Evolutionary conservation across 306 rosid species (phyloP).

Genomic region (Trichosanthes truncata): DNA sequence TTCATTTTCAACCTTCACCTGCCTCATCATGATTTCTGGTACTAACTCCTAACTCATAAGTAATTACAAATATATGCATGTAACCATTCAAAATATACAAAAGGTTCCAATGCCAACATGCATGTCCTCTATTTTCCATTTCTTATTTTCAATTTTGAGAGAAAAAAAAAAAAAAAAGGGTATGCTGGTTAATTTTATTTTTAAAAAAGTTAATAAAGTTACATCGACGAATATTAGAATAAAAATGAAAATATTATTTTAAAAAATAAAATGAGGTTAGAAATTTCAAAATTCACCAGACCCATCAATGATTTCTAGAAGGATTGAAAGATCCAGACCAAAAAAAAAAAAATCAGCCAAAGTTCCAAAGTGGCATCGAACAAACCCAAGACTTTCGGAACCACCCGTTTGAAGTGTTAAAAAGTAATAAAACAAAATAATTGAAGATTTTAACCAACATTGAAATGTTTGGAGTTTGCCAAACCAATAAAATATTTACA

Average conservation of each 20-base stretch:
- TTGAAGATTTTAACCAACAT: neutral
- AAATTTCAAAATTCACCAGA: neutral
- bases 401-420: neutral
- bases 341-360: neutral
- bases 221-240: neutral
- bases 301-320: neutral
- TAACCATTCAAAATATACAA: too few species aligned
- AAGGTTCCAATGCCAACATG: neutral
- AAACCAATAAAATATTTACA: neutral
- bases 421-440: neutral
- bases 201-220: too few species aligned
- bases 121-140: neutral
- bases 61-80: too few species aligned
- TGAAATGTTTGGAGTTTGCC: neutral
- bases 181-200: too few species aligned
- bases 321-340: neutral
- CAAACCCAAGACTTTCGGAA: neutral
- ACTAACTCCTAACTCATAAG: too few species aligned
- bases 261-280: neutral
- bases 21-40: neutral
- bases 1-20: neutral
- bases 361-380: neutral
- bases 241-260: neutral
- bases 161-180: too few species aligned
- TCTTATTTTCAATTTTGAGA: neutral